Evolutionary conservation across 2,329 filamentous ascomycete species (phyloP).

Genomic region (Talaromyces sp.): DNA sequence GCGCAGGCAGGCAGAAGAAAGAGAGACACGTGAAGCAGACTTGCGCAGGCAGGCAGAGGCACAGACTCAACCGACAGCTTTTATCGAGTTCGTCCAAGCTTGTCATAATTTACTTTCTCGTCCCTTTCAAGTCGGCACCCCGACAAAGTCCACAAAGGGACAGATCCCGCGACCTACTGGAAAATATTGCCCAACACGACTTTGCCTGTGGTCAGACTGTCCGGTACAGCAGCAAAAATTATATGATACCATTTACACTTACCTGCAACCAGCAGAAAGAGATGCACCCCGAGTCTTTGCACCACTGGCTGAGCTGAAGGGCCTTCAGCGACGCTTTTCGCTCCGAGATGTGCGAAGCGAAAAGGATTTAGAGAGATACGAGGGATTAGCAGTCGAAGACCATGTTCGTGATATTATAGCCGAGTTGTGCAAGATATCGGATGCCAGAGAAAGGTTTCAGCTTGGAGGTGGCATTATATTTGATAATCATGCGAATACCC

Average conservation of each 20-base stretch:
- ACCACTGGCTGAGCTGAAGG: slow-evolving; percentile 15
- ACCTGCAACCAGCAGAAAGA: slow-evolving; percentile 14
- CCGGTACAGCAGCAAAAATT: slow-evolving; percentile 16
- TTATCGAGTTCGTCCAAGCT: slow-evolving; percentile 17
- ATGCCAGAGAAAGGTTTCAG: slow-evolving; percentile 16
- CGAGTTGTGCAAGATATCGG: slow-evolving; percentile 17
- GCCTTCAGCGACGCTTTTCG: slow-evolving; percentile 12
- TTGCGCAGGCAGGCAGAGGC: slow-evolving; percentile 6
- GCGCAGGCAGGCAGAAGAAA: background rate
- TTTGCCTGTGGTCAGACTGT: slow-evolving; percentile 20
- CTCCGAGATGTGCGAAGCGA: background rate
- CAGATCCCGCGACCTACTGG: slow-evolving; percentile 18
- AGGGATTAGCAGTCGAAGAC: slow-evolving; percentile 20
- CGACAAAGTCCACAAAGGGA: slow-evolving; percentile 20
- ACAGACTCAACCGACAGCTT: slow-evolving; percentile 15
- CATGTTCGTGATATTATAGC: slow-evolving; percentile 12
- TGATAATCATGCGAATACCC: slow-evolving; percentile 17
- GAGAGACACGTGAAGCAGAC: background rate
- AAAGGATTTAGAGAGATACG: slow-evolving; percentile 15
- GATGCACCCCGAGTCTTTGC: slow-evolving; percentile 16
- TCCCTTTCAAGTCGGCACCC: slow-evolving; percentile 16
- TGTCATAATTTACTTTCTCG: slow-evolving; percentile 20
- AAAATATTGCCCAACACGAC: slow-evolving; percentile 21
- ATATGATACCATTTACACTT: slow-evolving; percentile 16
- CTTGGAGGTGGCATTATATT: slow-evolving; percentile 19